Conservation (phyloP, 2,329 filamentous ascomycete species). For the Cadophora malorum region DNA sequence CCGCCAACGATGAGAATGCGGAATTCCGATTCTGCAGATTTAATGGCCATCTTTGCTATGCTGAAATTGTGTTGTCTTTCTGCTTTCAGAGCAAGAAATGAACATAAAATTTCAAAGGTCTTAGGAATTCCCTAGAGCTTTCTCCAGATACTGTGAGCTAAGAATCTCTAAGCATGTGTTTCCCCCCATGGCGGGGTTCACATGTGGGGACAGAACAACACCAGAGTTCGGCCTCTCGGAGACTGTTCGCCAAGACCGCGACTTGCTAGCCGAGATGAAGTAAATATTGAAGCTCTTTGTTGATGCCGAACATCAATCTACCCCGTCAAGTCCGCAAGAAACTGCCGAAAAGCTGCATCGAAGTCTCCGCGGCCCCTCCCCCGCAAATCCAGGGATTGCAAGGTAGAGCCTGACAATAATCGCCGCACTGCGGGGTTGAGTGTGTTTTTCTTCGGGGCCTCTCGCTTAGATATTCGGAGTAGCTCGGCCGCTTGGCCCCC, state of each 20-base stretch:
- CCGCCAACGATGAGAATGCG: constrained; percentile 13
- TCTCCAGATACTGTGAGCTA: not conserved
- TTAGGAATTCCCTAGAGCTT: not conserved
- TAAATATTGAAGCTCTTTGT: not conserved
- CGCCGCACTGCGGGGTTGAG: not conserved
- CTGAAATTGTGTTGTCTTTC: not conserved
- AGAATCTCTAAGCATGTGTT: not conserved
- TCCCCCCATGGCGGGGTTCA: not conserved
- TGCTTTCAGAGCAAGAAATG: not conserved
- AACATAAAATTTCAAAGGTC: not conserved
- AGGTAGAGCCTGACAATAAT: too few species aligned
- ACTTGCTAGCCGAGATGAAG: not conserved
- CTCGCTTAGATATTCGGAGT: not conserved
- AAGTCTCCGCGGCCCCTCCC: not conserved
- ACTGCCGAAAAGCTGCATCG: not conserved
- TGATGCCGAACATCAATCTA: not conserved
- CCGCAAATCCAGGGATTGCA: not conserved
- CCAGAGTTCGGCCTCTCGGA: not conserved
- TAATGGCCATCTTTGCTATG: not conserved
- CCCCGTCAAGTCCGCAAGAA: not conserved
- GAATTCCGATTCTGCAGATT: not conserved
- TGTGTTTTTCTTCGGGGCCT: not conserved
- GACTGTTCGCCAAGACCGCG: not conserved
- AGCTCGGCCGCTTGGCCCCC: too few species aligned
- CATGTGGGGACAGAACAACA: not conserved